phyloP scores from a whole-genome alignment of 768 basidiomycete genomes.

The Chalciporus piperatus region DNA sequence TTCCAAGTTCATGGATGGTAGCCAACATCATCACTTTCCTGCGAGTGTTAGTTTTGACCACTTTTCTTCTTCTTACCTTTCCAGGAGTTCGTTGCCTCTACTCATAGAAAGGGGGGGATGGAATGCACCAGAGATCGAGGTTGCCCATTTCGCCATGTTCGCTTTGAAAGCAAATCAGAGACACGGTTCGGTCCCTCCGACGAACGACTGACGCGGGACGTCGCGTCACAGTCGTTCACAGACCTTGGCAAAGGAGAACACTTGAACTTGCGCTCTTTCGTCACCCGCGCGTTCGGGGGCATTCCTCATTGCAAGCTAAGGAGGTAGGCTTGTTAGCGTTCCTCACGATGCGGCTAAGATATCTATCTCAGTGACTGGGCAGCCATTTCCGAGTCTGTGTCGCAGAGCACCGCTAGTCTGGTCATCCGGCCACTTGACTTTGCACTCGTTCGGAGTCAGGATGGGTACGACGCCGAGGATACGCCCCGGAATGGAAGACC shows the following conservation, averaged over 20 bases:
- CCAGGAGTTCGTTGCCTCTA: conserved; percentile 11
- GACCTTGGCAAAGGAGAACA: not conserved
- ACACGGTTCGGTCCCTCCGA: not conserved
- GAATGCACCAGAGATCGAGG: not conserved
- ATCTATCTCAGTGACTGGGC: not conserved
- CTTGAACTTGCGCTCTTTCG: not conserved
- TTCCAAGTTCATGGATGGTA: conserved; percentile 28
- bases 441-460: conserved; percentile 8
- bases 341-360: conserved; percentile 2
- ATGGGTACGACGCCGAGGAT: not conserved
- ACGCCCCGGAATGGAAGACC: not conserved
- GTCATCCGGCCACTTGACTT: conserved; percentile 8
- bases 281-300: conserved; percentile 17
- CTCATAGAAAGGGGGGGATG: not conserved
- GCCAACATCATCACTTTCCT: too few species aligned
- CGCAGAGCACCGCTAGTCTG: not conserved
- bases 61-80: not conserved
- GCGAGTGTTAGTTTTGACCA: too few species aligned
- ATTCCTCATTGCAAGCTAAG: conserved; percentile 11
- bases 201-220: conserved; percentile 9
- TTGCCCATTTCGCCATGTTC: conserved; percentile 19
- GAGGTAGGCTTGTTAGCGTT: conserved; percentile 13
- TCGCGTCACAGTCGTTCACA: conserved; percentile 11
- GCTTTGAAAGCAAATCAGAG: conserved; percentile 10
- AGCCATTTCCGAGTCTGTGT: not conserved